Percentiles rank a stretch among this genome's conserved stretches.
Conservation (phyloP, 208 protist genomes). For the Spongospora subterranea region DNA sequence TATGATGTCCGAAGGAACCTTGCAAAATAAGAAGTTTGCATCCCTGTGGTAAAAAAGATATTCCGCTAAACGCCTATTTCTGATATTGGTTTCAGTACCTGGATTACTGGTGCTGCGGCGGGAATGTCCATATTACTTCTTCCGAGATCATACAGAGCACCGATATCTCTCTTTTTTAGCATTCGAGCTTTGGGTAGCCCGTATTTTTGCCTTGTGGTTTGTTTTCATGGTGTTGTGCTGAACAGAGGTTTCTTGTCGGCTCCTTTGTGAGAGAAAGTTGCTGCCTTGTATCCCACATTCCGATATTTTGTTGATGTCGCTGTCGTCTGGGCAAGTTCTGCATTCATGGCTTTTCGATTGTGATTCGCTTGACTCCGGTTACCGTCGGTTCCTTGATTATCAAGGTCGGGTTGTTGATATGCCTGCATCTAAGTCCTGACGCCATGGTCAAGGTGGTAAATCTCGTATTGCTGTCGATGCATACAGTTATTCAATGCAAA, state of each 20-base stretch:
- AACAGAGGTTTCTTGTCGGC: not conserved
- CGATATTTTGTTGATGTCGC: conserved; percentile 42
- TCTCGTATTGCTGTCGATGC: not conserved
- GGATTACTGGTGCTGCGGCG: not conserved
- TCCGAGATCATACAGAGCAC: conserved; percentile 3
- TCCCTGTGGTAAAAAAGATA: not conserved
- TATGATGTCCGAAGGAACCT: not conserved
- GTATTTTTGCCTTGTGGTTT: not conserved
- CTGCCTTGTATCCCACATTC: not conserved
- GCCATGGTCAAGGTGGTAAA: conserved; percentile 1
- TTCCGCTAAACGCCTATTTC: not conserved
- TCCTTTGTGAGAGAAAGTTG: not conserved
- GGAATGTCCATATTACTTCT: not conserved
- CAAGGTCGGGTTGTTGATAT: not conserved
- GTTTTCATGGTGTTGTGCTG: not conserved
- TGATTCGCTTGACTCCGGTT: not conserved
- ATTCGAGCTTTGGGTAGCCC: not conserved
- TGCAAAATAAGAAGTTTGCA: too few relatives aligned
- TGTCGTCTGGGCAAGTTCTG: conserved; percentile 23
- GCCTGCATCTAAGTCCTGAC: not conserved
- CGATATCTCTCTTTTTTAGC: conserved; percentile 5
- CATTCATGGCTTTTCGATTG: conserved; percentile 4
- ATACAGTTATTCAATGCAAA: not conserved
- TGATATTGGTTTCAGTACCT: not conserved
- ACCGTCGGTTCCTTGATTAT: conserved; percentile 17